Evolutionary conservation across 2,329 filamentous ascomycete genomes (phyloP).

Genomic region (Penicillium sp.): DNA sequence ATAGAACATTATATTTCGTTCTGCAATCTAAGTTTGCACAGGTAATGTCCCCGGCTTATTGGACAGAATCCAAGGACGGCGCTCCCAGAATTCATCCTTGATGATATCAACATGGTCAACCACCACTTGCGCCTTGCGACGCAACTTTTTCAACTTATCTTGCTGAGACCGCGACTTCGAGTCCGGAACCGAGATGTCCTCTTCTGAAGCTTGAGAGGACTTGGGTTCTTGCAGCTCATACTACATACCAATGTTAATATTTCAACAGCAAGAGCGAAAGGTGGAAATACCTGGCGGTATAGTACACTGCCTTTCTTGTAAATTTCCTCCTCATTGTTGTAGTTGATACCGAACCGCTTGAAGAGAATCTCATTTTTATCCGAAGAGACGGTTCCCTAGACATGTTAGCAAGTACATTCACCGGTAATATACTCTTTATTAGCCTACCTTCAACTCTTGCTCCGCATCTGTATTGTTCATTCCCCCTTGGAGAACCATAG

Average conservation of each 20-base stretch:
- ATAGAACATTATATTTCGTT: too few relatives aligned
- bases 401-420: slow-evolving; percentile 5
- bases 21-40: slow-evolving; percentile 33
- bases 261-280: too few relatives aligned
- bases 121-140: slow-evolving; percentile 71
- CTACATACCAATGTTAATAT: slow-evolving; percentile 45
- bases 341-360: slow-evolving; percentile 83
- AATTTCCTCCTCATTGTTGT: slow-evolving; percentile 91
- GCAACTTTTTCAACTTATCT: slow-evolving; percentile 75
- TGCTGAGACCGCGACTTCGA: slow-evolving; percentile 66
- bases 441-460: slow-evolving; percentile 63
- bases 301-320: slow-evolving; percentile 90
- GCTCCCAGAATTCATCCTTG: slow-evolving; percentile 88
- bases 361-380: slow-evolving; percentile 98
- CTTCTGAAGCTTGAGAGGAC: slow-evolving; percentile 24
- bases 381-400: slow-evolving; percentile 68
- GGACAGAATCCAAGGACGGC: slow-evolving; percentile 74
- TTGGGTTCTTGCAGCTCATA: slow-evolving; percentile 63
- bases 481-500: slow-evolving; percentile 70
- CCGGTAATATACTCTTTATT: too few relatives aligned
- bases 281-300: slow-evolving; percentile 62
- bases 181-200: slow-evolving; percentile 31
- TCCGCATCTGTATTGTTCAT: slow-evolving; percentile 75
- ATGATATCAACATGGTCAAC: slow-evolving; percentile 90
- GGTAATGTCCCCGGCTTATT: slow-evolving; percentile 66